Evolutionary conservation across 1,284 basidiomycete genomes (phyloP).

Genomic region (Agaricales sp.): DNA sequence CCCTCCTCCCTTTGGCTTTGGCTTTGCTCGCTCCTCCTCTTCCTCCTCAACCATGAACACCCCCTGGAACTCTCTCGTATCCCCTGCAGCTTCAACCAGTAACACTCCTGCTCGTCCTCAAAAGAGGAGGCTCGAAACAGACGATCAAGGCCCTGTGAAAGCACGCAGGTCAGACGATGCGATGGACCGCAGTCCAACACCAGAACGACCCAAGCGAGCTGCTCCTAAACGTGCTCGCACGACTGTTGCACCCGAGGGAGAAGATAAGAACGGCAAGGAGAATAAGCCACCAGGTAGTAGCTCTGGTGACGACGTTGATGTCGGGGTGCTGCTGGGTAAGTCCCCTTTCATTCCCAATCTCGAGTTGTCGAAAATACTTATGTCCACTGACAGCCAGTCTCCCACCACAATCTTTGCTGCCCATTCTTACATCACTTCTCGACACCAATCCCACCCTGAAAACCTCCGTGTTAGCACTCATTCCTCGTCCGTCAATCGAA

Average conservation of each 20-base stretch:
- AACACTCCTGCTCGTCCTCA: slow-evolving; percentile 41
- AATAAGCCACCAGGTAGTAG: slow-evolving; percentile 26
- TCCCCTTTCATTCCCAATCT: slow-evolving; percentile 10
- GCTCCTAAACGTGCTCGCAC: slow-evolving; percentile 58
- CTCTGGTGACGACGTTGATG: slow-evolving; percentile 52
- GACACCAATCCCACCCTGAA: slow-evolving; percentile 58
- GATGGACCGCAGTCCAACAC: slow-evolving; percentile 76
- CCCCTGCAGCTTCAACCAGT: slow-evolving; percentile 31
- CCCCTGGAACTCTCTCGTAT: slow-evolving; percentile 24
- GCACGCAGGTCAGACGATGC: slow-evolving; percentile 40
- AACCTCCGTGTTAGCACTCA: slow-evolving; percentile 54
- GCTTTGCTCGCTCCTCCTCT: slow-evolving; percentile 45
- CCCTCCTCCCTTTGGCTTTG: slow-evolving; percentile 58
- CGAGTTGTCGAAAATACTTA: slow-evolving; percentile 8
- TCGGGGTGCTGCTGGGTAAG: slow-evolving; percentile 70
- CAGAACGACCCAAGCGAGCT: slow-evolving; percentile 57
- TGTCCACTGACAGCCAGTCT: slow-evolving; percentile 42
- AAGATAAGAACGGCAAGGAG: slow-evolving; percentile 31
- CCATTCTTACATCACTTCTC: slow-evolving; percentile 57
- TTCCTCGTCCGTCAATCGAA: slow-evolving; percentile 69
- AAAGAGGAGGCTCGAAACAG: slow-evolving; percentile 55
- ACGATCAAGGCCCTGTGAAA: slow-evolving; percentile 34
- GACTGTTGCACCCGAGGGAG: slow-evolving; percentile 25
- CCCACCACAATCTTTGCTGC: slow-evolving; percentile 62
- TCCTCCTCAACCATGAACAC: slow-evolving; percentile 20